Evolutionary conservation across 2,329 filamentous ascomycete species (phyloP).

Genomic region (Cercospora nicotianae): DNA sequence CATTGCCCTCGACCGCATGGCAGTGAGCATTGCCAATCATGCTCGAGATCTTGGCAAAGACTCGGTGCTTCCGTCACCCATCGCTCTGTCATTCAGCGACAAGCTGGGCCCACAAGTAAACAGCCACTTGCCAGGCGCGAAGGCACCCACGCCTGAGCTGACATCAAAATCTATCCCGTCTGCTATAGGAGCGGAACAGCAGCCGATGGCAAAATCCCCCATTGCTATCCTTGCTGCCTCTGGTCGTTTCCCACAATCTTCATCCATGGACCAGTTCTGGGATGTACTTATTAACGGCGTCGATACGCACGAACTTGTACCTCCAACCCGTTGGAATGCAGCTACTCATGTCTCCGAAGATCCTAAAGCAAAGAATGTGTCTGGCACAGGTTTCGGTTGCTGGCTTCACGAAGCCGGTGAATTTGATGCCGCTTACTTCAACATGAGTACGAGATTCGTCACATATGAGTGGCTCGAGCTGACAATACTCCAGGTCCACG

Average conservation of each 20-base stretch:
- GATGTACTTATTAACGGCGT: constrained; percentile 25
- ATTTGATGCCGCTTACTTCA: constrained; percentile 46
- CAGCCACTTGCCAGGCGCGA: constrained; percentile 2
- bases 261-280: constrained; percentile 30
- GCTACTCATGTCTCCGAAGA: constrained; percentile 43
- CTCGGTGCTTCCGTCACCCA: constrained; percentile 6
- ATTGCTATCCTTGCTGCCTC: constrained; percentile 35
- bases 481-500: constrained; percentile 18
- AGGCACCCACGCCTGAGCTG: background rate
- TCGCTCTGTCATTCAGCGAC: constrained; percentile 12
- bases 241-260: constrained; percentile 29
- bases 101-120: constrained; percentile 7
- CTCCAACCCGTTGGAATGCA: constrained; percentile 36
- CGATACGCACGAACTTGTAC: constrained; percentile 24
- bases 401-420: constrained; percentile 41
- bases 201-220: constrained; percentile 7
- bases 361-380: constrained; percentile 34
- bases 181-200: constrained; percentile 9
- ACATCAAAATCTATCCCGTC: background rate
- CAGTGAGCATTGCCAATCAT: constrained; percentile 11
- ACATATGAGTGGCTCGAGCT: constrained; percentile 13
- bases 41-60: constrained; percentile 3
- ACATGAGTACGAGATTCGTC: constrained; percentile 32
- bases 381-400: constrained; percentile 33
- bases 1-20: constrained; percentile 12